Base-by-base conservation (phyloP, 2,329 filamentous ascomycete species). In the Penicillium thymicola region DNA sequence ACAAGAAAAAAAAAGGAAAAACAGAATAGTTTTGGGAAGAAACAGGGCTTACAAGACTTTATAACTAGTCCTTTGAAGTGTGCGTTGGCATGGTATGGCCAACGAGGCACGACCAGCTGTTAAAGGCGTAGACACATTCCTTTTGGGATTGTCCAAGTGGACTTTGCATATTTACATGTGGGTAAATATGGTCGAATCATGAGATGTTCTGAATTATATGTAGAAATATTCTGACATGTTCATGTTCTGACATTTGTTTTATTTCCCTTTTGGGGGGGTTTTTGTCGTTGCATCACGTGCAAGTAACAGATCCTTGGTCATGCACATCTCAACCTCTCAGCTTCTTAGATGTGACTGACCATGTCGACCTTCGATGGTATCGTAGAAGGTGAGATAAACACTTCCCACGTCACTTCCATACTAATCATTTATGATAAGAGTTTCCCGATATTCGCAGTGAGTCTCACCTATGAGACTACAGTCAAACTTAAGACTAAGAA, bases 401-500 rank as follows among this genome's bases (percentile, higher is more conserved):
- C 21, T 45, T 50, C 5, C 48, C 51, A 28, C 10, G 13, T 44
- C 30, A 36, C 18, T 11, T 44, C 27, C 4, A 32, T 28, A 9
- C 34, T 62, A 28, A 57, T 16, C 36, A 38, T 41, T 21, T 21
- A 16, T 11, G 13, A 36, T 25, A 75, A 75, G 91, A 96, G 68
- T 95, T 96, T 64, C 90, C 90, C 4, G 83, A 86, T 40, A 92
- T 96, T 58, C 80, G 87, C 65, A 87, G 86, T 86, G 63, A 65
- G 75, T 63, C 37, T 43, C 28, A 27, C 25, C 13, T 41, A 18
- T 49, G 13, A 44, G 34, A 25, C 37, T n/a, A n/a, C 41, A 25
- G 21, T n/a, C n/a, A 66, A 13, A 18, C n/a, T 6, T 16, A 13
- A 25, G 16, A 25, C 59, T 57, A 53, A 57, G n/a, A 28, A 48